These are phyloP conservation scores for Clarireedia paspali DNA, from an alignment of 2,329 filamentous ascomycete species.

Conservation along the genomic window DNA sequence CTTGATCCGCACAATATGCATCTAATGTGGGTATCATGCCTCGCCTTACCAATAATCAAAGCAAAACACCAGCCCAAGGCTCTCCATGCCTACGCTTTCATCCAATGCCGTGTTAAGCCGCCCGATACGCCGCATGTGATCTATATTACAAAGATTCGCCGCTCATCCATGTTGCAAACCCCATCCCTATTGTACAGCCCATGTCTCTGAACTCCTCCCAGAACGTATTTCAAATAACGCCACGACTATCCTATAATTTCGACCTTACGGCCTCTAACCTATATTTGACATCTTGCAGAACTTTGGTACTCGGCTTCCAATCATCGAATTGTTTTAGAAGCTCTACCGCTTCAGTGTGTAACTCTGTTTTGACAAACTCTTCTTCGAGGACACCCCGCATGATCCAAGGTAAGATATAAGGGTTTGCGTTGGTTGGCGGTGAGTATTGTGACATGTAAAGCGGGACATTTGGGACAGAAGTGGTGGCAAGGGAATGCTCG, in stretches of 20 bases:
- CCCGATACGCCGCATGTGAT: background rate
- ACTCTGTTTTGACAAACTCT: conserved; percentile 75
- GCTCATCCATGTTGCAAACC: background rate
- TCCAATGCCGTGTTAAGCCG: background rate
- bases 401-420: conserved; percentile 89
- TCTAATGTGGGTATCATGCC: background rate
- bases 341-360: conserved; percentile 68
- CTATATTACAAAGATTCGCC: conserved; percentile 1
- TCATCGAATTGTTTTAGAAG: conserved; percentile 84
- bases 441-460: conserved; percentile 47
- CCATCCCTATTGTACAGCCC: conserved; percentile 2
- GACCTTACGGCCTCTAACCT: conserved; percentile 85
- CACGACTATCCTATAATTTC: conserved; percentile 45
- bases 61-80: no score
- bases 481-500: conserved; percentile 66
- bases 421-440: conserved; percentile 53
- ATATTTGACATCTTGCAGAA: conserved; percentile 92
- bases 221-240: background rate
- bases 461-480: conserved; percentile 39
- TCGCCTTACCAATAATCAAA: background rate
- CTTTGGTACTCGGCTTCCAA: conserved; percentile 87
- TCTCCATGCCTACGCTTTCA: background rate
- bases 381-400: conserved; percentile 92
- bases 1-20: background rate
- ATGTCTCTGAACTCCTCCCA: background rate